Conservation (phyloP, 2,329 filamentous ascomycete genomes). For the Torrubiellomyces zombiae region DNA sequence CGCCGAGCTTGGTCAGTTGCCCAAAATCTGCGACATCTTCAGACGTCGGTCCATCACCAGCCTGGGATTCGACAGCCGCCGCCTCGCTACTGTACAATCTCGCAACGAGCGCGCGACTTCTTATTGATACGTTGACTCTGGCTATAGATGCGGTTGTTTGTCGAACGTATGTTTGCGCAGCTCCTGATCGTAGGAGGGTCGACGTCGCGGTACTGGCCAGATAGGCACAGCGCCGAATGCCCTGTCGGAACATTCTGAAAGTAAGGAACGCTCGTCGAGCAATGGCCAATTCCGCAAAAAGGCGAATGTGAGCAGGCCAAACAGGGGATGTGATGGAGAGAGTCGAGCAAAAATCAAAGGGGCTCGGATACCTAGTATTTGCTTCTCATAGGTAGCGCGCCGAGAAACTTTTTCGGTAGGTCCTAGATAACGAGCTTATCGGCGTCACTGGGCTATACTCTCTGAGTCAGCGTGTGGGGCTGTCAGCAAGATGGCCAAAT, state of each 20-base stretch:
- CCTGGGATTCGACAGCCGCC: slow-evolving; percentile 9
- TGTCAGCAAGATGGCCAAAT: too few relatives aligned
- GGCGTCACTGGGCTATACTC: too few relatives aligned
- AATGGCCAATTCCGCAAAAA: too few relatives aligned
- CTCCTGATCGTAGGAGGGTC: slow-evolving; percentile 13
- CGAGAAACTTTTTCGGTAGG: too few relatives aligned
- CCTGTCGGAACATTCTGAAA: slow-evolving; percentile 18
- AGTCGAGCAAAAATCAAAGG: neutral
- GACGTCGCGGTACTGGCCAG: slow-evolving; percentile 16
- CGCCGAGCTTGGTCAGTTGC: slow-evolving; percentile 27
- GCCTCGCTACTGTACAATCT: slow-evolving; percentile 25
- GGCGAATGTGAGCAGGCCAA: neutral
- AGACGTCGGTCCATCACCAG: slow-evolving; percentile 4
- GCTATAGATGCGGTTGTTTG: slow-evolving; percentile 7
- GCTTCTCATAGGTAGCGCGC: too few relatives aligned
- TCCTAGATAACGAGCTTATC: too few relatives aligned
- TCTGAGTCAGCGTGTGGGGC: too few relatives aligned
- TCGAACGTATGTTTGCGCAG: slow-evolving; percentile 10
- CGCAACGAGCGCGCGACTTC: slow-evolving; percentile 9
- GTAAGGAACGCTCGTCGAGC: too few relatives aligned
- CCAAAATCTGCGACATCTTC: slow-evolving; percentile 22
- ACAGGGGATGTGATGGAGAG: neutral
- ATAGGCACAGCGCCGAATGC: slow-evolving; percentile 21
- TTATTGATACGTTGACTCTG: slow-evolving; percentile 7
- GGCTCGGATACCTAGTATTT: too few relatives aligned